Percentiles rank a stretch among this genome's conserved stretches.
These are phyloP conservation scores for Kingdonia uniflora DNA, from an alignment of 164 flowering plant genomes.

Conservation along the genomic window DNA sequence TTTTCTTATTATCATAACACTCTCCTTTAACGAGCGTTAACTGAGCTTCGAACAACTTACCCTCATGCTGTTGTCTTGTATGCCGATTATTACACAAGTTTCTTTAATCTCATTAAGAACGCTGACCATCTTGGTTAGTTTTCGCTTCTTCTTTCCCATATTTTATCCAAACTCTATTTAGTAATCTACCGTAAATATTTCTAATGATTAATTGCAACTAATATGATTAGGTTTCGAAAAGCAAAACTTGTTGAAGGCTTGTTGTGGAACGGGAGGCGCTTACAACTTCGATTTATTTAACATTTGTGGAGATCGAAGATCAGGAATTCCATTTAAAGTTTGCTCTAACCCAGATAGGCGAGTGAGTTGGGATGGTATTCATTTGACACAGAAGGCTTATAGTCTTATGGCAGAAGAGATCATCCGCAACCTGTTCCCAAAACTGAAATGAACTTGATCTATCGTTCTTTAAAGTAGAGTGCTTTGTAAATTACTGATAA, in stretches of 20 bases:
- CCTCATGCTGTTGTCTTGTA: neutral
- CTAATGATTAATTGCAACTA: no score
- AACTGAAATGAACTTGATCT: neutral
- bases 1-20: neutral
- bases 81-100: neutral
- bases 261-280: slow-evolving; percentile 1
- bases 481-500: no score
- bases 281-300: neutral
- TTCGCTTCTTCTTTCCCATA: neutral
- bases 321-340: neutral
- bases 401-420: neutral
- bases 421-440: neutral
- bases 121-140: neutral
- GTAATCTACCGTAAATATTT: neutral
- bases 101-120: neutral
- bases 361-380: slow-evolving; percentile 2
- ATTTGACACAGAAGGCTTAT: neutral
- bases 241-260: neutral
- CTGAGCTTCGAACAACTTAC: neutral
- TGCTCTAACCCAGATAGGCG: neutral
- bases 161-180: no score
- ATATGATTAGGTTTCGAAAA: slow-evolving; percentile 1
- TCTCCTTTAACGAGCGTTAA: neutral
- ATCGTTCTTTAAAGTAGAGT: no score
- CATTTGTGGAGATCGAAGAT: neutral